Evolutionary conservation across 139 green algal genomes (phyloP).

Genomic region (Picochlorum sp.): DNA sequence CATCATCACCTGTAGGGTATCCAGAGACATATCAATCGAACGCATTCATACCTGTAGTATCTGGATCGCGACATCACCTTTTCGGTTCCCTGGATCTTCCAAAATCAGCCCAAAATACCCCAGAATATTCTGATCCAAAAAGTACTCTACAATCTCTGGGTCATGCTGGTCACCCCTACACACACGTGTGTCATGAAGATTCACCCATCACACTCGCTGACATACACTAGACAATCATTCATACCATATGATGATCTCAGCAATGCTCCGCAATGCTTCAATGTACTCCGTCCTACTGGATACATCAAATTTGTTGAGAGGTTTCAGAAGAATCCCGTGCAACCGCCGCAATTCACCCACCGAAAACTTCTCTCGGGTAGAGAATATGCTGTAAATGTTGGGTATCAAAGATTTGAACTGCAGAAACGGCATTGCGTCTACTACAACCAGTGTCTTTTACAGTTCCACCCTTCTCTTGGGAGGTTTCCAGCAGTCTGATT

Average conservation of each 20-base stretch:
- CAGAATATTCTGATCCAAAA: slow-evolving; percentile 89
- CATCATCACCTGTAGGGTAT: background rate
- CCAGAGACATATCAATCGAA: background rate
- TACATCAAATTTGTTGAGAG: slow-evolving; percentile 34
- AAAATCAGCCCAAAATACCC: slow-evolving; percentile 80
- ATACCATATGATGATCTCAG: slow-evolving; percentile 94
- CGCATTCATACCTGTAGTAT: slow-evolving; percentile 3
- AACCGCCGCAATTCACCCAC: slow-evolving; percentile 32
- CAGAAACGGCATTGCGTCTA: too few species aligned
- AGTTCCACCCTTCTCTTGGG: too few species aligned
- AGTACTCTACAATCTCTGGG: slow-evolving; percentile 87
- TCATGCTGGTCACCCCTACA: slow-evolving; percentile 93
- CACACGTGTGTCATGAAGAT: background rate
- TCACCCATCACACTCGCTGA: background rate
- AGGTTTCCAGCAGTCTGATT: too few species aligned
- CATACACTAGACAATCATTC: background rate
- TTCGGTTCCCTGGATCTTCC: slow-evolving; percentile 55
- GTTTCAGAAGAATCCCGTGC: slow-evolving; percentile 26
- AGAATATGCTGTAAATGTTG: background rate
- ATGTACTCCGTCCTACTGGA: slow-evolving; percentile 65
- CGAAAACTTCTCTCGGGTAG: background rate
- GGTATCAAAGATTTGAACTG: too few species aligned
- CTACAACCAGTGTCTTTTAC: too few species aligned
- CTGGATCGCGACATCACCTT: slow-evolving; percentile 73
- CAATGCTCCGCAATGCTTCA: slow-evolving; percentile 82